Conservation (phyloP, 73 alveolate species). For the Symbiodinium natans region DNA sequence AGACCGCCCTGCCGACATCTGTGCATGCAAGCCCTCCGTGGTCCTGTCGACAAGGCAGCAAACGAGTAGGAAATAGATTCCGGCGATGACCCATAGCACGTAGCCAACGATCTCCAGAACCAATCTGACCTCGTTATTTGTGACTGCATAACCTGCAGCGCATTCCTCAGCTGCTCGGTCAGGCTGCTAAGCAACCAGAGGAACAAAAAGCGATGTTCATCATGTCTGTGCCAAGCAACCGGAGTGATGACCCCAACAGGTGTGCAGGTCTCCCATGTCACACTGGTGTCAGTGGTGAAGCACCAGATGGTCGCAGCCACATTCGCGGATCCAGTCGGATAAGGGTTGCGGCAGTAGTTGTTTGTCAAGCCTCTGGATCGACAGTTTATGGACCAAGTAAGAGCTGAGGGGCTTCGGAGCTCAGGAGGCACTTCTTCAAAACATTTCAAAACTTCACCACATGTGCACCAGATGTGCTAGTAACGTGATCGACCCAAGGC, state of each 20-base stretch:
- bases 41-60: slow-evolving; percentile 92
- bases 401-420: background rate
- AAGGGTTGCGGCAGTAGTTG: slow-evolving; percentile 78
- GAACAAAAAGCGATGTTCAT: no score
- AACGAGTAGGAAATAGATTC: slow-evolving; percentile 36
- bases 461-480: no score
- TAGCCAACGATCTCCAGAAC: slow-evolving; percentile 44
- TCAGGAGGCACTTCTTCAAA: no score
- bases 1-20: no score
- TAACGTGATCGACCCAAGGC: no score
- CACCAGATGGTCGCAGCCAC: slow-evolving; percentile 89
- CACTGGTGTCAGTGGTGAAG: slow-evolving; percentile 68
- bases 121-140: slow-evolving; percentile 72
- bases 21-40: no score
- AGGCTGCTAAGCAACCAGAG: no score
- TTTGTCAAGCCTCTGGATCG: slow-evolving; percentile 17
- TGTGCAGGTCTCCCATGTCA: slow-evolving; percentile 80
- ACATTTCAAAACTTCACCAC: no score
- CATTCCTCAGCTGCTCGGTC: slow-evolving; percentile 24
- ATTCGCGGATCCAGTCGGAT: slow-evolving; percentile 18
- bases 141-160: slow-evolving; percentile 65
- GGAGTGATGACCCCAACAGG: slow-evolving; percentile 87
- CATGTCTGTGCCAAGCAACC: background rate
- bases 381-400: background rate
- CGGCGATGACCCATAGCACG: slow-evolving; percentile 77